A percentile compares a stretch with the other conserved stretches of the same genome.
Conservation (phyloP, 2,329 filamentous ascomycete genomes). For the Chrysosphaeria jannelii region DNA sequence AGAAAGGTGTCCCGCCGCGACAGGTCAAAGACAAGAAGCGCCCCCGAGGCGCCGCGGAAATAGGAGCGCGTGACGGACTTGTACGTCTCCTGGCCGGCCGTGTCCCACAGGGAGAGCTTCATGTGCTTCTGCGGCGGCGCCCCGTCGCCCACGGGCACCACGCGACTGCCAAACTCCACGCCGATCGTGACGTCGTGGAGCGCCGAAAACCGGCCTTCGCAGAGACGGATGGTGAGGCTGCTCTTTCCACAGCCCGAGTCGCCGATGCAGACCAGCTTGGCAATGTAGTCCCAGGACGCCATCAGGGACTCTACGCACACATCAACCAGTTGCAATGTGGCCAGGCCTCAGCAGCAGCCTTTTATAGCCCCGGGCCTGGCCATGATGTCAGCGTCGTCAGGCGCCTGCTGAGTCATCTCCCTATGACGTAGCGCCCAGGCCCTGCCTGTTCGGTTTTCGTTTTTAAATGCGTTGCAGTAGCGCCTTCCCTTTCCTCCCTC, state of each 20-base stretch:
- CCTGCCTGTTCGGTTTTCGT: no score
- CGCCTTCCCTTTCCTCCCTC: not conserved
- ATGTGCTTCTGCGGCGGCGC: conserved; percentile 37
- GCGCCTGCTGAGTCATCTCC: no score
- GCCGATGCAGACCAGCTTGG: conserved; percentile 92
- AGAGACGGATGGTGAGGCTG: conserved; percentile 74
- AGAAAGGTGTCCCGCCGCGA: conserved; percentile 58
- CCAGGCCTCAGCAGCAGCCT: no score
- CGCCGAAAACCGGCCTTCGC: conserved; percentile 79
- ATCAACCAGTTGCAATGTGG: no score
- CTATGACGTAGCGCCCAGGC: no score
- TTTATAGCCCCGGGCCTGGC: no score
- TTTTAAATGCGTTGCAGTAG: no score
- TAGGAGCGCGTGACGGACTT: conserved; percentile 87
- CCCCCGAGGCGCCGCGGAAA: conserved; percentile 46
- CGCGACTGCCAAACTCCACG: conserved; percentile 81
- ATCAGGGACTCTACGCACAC: no score
- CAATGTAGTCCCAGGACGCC: conserved; percentile 96
- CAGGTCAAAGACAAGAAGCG: conserved; percentile 82
- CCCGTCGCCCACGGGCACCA: conserved; percentile 45
- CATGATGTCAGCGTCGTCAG: no score
- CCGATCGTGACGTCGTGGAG: conserved; percentile 95
- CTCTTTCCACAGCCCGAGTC: conserved; percentile 94
- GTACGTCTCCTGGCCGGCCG: conserved; percentile 89
- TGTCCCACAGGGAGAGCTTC: conserved; percentile 89